Base-by-base conservation (phyloP, 306 rosid species). In the Lathyrus oleraceus region DNA sequence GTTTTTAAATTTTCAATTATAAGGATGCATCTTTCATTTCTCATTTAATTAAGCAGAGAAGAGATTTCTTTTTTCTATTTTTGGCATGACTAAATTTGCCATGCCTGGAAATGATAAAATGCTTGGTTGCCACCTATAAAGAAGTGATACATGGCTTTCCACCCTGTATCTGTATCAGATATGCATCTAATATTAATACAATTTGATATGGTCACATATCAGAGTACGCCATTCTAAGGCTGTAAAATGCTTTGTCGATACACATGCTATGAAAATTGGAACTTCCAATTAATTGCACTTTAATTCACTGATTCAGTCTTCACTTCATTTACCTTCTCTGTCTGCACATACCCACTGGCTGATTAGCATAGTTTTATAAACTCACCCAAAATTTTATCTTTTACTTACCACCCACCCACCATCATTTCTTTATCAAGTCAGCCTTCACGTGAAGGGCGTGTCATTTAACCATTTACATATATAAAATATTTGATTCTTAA, bases 101-200 rank as follows among this genome's bases (percentile, higher is more conserved):
- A 54, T 72, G 28, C 17, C 10, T 65, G 56, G 60, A 42, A 54
- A 56, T 14, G 32, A 36, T 75, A 58, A 44, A 25, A 47, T 78
- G 77, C 19, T 62, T 51, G 23, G 13, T 10, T 54, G 61, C 16
- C 36, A 54, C 61, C 35, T 54, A 12, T 13, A 9, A 54, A 54
- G 36, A n/a, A 23, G 9, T 1, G 2, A 12, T 54, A 54, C 16
- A 13, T 54, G 35, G 61, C 25, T 12, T 23, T 23, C 10, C 36
- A 54, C 35, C 60, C 35, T 12, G 15, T 51, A 51, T 51, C 13
- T 2, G 14, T 54, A 12, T 54, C 11, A 17, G 16, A 12, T 54
- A 20, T 52, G 32, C 3, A 52, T 48, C 54, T 16, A 1, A 48
- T 48, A 16, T 5, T 23, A 9, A 48, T 20, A 3, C 59, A 20